Evolutionary conservation across 2,329 filamentous ascomycete genomes (phyloP), one percentile per base, ranked within the genome.

Genomic region (Conoideocrella luteorostrata): DNA sequence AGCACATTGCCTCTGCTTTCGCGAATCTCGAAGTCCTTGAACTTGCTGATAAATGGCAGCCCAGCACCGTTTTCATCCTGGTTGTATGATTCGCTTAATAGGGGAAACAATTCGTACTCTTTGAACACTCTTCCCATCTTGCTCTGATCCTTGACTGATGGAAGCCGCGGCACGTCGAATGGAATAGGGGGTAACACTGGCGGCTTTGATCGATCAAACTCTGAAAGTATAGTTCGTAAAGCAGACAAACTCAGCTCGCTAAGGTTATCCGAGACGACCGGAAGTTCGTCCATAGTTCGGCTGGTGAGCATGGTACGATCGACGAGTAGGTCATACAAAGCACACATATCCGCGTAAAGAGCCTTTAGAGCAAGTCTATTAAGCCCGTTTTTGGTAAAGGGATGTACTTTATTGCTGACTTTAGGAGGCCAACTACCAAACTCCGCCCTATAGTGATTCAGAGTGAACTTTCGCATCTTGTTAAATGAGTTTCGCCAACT

Each of bases 101-200:
- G 74, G 18, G 84, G 75, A 13, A 80, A 78, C 34, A 90, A 74
- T 56, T 96, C 88, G 46, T 91, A 79, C 41, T 85, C 80, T 60
- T 88, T 87, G 45, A 96, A 68, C 56, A 80, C 84, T 66, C 75
- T 77, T 47, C 81, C 77, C 43, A 86, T 76, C 58, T 86, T 88
- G 26, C 74, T 68, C 58, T 91, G 85, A 54, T 88, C 85, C 65
- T 88, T 91, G 2, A 94, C 75, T 1, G 75, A 77, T 1, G 91
- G 91, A 20, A 94, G 65, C 51, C 82, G 77, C 3, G 93, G 91
- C 4, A 88, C 72, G 59, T 97, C 91, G 57, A 91, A 97, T 0
- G 93, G 91, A 44, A 97, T 81, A 0, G 91, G 88, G 1, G 93
- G 93, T 47, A 91, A 78, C 1, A 97, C 89, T 0, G 93, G 93